Evolutionary conservation across 768 basidiomycete species (phyloP).

Genomic region (Coprinopsis sp.): DNA sequence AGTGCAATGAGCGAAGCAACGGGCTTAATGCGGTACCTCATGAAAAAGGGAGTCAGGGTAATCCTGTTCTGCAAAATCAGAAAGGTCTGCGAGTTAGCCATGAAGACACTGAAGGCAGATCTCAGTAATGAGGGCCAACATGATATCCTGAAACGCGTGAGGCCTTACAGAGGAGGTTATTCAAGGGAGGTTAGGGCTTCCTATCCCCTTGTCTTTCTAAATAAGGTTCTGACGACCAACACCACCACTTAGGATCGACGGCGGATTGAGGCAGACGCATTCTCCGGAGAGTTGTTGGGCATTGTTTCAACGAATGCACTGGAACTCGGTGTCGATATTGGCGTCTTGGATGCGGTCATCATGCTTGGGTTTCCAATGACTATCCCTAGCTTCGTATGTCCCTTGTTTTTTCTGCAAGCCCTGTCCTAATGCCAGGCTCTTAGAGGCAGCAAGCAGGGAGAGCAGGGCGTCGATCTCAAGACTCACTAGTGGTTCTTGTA

Average conservation of each 20-base stretch:
- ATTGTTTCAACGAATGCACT: slow-evolving; percentile 88
- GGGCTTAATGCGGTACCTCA: slow-evolving; percentile 68
- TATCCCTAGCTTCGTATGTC: slow-evolving; percentile 73
- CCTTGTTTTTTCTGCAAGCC: neutral
- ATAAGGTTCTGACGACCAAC: too few species aligned
- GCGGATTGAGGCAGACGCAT: slow-evolving; percentile 81
- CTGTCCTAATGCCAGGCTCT: slow-evolving; percentile 1
- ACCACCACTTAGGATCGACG: slow-evolving; percentile 74
- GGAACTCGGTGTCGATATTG: slow-evolving; percentile 90
- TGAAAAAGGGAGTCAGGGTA: slow-evolving; percentile 74
- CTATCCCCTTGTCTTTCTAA: too few species aligned
- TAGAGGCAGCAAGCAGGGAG: slow-evolving; percentile 88
- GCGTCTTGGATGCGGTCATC: slow-evolving; percentile 82
- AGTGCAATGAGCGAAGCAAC: slow-evolving; percentile 68
- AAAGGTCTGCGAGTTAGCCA: slow-evolving; percentile 43
- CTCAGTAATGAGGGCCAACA: slow-evolving; percentile 69
- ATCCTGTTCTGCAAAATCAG: slow-evolving; percentile 73
- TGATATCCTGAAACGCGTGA: slow-evolving; percentile 72
- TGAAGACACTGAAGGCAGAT: slow-evolving; percentile 70
- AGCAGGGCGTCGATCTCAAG: slow-evolving; percentile 76
- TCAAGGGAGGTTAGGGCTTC: too few species aligned
- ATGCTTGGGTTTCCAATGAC: slow-evolving; percentile 82
- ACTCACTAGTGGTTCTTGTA: slow-evolving; percentile 73
- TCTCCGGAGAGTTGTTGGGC: slow-evolving; percentile 76
- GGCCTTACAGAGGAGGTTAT: slow-evolving; percentile 86